Conservation (phyloP, 495 filamentous ascomycete species). For the Neurospora sp. region DNA sequence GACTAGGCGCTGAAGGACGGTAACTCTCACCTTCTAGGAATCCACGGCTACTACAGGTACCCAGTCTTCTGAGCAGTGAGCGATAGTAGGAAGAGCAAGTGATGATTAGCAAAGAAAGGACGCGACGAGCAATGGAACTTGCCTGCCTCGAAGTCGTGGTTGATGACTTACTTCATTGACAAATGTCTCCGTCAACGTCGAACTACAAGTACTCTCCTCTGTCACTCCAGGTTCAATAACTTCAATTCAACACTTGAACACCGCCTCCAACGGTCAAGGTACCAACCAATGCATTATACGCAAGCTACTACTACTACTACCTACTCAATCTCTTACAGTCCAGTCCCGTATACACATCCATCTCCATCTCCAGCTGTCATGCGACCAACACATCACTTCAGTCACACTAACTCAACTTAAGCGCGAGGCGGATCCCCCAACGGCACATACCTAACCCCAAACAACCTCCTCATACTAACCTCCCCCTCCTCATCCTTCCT, state of each 20-base stretch:
- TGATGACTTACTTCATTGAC: not conserved
- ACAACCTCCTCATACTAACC: constrained; percentile 62
- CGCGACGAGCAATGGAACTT: too few relatives aligned
- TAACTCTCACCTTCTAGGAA: too few relatives aligned
- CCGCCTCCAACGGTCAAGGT: not conserved
- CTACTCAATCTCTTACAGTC: not conserved
- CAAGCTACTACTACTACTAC: not conserved
- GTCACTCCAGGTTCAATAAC: not conserved
- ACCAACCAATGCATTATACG: not conserved
- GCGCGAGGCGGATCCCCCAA: constrained; percentile 67
- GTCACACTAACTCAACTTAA: not conserved
- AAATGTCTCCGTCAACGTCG: not conserved
- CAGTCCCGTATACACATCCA: not conserved
- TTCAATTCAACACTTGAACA: not conserved
- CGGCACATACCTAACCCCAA: constrained; percentile 87
- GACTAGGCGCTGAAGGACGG: too few relatives aligned
- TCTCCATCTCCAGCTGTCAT: not conserved
- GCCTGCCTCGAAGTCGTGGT: not conserved
- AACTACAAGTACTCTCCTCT: not conserved
- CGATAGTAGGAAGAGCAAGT: too few relatives aligned
- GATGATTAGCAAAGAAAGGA: too few relatives aligned
- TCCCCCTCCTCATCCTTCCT: constrained; percentile 76
- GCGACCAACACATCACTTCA: not conserved
- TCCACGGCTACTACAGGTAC: too few relatives aligned
- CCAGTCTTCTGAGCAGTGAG: too few relatives aligned